Evolutionary conservation across 768 basidiomycete species (phyloP).

Genomic region (Boletus eberwhitei): DNA sequence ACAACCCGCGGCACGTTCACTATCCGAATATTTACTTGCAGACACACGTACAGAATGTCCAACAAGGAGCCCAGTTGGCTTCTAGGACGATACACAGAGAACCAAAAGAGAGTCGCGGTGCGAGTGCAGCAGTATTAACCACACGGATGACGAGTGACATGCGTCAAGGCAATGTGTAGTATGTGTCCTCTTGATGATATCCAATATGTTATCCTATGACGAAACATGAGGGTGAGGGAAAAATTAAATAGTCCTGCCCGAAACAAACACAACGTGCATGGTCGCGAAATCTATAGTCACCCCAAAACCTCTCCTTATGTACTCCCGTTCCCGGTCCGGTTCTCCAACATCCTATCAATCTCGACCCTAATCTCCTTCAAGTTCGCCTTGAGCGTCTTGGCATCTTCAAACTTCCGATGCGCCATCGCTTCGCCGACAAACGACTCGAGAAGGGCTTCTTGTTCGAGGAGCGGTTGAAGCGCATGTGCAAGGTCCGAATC

Average conservation of each 20-base stretch:
- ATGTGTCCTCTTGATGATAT: neutral
- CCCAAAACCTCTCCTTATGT: neutral
- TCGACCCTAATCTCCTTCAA: constrained; percentile 80
- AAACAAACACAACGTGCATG: neutral
- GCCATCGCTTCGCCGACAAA: constrained; percentile 90
- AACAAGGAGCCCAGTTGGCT: no score
- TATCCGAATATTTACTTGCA: no score
- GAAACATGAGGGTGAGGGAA: neutral
- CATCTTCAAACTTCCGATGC: constrained; percentile 94
- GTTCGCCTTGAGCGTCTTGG: constrained; percentile 75
- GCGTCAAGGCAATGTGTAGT: no score
- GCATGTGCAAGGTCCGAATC: constrained; percentile 68
- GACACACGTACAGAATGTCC: no score
- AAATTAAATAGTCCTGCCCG: neutral
- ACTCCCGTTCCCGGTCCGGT: constrained; percentile 20
- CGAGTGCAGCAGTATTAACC: no score
- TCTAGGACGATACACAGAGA: no score
- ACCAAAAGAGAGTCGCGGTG: no score
- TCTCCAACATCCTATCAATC: constrained; percentile 64
- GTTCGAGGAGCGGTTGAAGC: constrained; percentile 88
- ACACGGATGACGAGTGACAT: no score
- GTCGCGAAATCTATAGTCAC: neutral
- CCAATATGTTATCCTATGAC: constrained; percentile 1
- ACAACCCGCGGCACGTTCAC: no score
- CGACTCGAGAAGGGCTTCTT: constrained; percentile 86